These are phyloP conservation scores for Mesembryanthemum crystallinum DNA, from an alignment of 148 eudicot genomes.

Conservation along the genomic window DNA sequence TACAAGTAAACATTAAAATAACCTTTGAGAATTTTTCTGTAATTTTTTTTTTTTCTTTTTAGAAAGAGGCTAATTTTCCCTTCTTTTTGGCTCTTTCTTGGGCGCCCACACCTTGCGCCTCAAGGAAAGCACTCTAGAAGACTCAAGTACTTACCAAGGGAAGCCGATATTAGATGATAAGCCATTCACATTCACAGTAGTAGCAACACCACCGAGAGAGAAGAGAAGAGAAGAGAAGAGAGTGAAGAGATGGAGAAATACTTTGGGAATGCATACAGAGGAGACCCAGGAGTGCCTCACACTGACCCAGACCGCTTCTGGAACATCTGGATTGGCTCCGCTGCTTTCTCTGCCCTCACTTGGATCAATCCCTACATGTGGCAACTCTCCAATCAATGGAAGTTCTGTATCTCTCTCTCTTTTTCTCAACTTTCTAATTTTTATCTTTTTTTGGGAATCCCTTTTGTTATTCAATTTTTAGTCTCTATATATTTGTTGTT, in stretches of 20 bases:
- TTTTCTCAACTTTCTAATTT: background rate
- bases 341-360: slow-evolving; percentile 57
- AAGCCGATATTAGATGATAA: no score
- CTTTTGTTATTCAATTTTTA: no score
- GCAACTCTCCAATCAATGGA: slow-evolving; percentile 65
- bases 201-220: slow-evolving; percentile 11
- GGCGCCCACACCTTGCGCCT: no score
- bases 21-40: no score
- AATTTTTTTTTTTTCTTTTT: no score
- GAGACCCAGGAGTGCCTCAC: slow-evolving; percentile 94
- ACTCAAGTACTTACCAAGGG: no score
- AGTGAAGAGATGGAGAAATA: slow-evolving; percentile 64
- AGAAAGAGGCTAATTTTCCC: no score
- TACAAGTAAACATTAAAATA: no score
- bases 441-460: background rate
- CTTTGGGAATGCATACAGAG: slow-evolving; percentile 85
- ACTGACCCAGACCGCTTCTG: slow-evolving; percentile 51
- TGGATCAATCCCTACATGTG: slow-evolving; percentile 70
- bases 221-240: slow-evolving; percentile 17
- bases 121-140: no score
- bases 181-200: background rate
- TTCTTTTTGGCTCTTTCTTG: no score
- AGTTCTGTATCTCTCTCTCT: slow-evolving; percentile 26
- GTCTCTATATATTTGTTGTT: no score
- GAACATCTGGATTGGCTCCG: slow-evolving; percentile 71